phyloP scores from a whole-genome alignment of 305 asterid species.

The Fraxinus albicans region DNA sequence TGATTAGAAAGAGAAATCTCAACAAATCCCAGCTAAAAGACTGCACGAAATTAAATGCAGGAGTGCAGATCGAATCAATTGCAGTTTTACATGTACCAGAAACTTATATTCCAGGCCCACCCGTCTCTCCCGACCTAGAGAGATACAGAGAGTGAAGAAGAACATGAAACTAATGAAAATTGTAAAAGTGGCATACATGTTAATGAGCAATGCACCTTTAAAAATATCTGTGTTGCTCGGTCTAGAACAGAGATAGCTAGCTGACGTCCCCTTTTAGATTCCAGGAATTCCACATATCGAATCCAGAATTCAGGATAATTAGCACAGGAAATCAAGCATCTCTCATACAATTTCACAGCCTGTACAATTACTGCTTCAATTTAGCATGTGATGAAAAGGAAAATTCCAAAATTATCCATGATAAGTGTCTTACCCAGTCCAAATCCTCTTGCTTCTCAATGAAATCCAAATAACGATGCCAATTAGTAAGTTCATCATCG shows the following conservation, averaged over 20 bases:
- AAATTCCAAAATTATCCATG: slow-evolving; percentile 11
- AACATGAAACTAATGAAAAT: not conserved
- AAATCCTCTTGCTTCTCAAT: slow-evolving; percentile 72
- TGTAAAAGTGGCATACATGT: not conserved
- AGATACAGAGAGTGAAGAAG: not conserved
- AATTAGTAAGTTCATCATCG: slow-evolving; percentile 62
- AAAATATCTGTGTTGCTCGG: slow-evolving; percentile 70
- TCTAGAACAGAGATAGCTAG: slow-evolving; percentile 68
- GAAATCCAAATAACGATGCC: slow-evolving; percentile 87
- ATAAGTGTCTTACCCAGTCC: slow-evolving; percentile 53
- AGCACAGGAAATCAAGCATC: slow-evolving; percentile 94
- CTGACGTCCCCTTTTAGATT: slow-evolving; percentile 76
- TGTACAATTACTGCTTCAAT: slow-evolving; percentile 28
- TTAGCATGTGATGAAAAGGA: not conserved
- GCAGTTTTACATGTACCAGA: slow-evolving; percentile 1
- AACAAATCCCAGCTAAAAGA: slow-evolving; percentile 5
- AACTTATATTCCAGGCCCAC: not conserved
- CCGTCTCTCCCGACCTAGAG: slow-evolving; percentile 8
- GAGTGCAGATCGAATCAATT: not conserved
- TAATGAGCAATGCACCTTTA: slow-evolving; percentile 47
- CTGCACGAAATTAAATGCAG: not conserved
- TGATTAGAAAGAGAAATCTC: not conserved
- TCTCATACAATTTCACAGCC: slow-evolving; percentile 79
- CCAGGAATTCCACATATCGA: slow-evolving; percentile 83
- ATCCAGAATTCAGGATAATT: slow-evolving; percentile 88